phyloP scores from a whole-genome alignment of 1,284 basidiomycete species.

The Anthracocystis setariae region DNA sequence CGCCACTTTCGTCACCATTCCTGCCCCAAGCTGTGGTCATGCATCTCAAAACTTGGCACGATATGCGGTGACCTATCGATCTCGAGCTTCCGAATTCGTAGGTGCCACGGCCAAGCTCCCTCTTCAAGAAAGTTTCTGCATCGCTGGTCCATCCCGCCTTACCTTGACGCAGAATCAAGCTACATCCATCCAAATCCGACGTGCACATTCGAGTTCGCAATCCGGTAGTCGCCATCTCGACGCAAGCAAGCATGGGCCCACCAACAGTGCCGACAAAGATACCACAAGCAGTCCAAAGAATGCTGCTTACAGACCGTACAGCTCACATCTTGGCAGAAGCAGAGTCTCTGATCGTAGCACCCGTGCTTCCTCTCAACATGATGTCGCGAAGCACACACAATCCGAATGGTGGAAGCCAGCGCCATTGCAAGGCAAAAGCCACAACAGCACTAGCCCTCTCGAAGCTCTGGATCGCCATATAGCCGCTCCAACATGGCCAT shows the following conservation, averaged over 20 bases:
- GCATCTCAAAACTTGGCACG: slow-evolving; percentile 26
- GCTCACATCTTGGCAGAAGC: slow-evolving; percentile 9
- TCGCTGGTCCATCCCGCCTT: slow-evolving; percentile 36
- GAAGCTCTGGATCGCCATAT: slow-evolving; percentile 24
- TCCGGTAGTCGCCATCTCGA: slow-evolving; percentile 12
- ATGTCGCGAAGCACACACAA: slow-evolving; percentile 3
- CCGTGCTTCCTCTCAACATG: not conserved
- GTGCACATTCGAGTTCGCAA: slow-evolving; percentile 33
- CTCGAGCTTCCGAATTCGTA: slow-evolving; percentile 20
- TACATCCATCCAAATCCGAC: not conserved
- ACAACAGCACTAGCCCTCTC: slow-evolving; percentile 1
- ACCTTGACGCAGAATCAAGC: not conserved
- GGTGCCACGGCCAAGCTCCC: slow-evolving; percentile 1
- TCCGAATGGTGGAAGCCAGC: slow-evolving; percentile 24
- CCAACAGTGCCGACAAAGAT: slow-evolving; percentile 4
- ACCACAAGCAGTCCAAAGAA: not conserved
- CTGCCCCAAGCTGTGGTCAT: slow-evolving; percentile 25
- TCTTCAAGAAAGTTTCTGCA: slow-evolving; percentile 16
- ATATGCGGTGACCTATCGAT: slow-evolving; percentile 33
- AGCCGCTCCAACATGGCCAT: slow-evolving; percentile 26
- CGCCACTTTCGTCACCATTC: slow-evolving; percentile 21
- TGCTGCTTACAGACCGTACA: slow-evolving; percentile 7
- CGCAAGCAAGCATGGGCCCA: slow-evolving; percentile 2
- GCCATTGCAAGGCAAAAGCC: not conserved
- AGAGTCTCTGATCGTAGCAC: slow-evolving; percentile 4